Conservation (phyloP, 179 eudicot species). For the Sideroxylon spinosum region DNA sequence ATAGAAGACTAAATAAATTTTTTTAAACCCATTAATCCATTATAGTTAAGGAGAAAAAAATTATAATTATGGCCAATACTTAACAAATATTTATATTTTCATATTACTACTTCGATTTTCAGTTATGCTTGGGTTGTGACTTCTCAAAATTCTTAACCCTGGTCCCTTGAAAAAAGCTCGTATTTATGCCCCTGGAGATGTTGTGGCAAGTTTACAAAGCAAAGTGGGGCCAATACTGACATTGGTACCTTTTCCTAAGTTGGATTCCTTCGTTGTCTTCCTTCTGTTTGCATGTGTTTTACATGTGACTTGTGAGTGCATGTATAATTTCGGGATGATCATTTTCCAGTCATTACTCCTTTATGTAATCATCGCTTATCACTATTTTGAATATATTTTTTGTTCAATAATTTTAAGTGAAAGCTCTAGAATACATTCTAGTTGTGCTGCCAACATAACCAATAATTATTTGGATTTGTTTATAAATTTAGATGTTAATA, state of each 20-base stretch:
- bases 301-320: no score
- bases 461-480: neutral
- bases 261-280: neutral
- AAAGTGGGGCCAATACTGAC: neutral
- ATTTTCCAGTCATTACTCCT: neutral
- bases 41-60: no score
- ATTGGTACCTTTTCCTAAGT: neutral
- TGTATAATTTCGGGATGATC: neutral
- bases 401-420: neutral
- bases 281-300: neutral
- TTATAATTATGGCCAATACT: no score
- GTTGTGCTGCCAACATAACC: neutral
- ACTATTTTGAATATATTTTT: no score
- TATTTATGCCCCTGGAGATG: neutral
- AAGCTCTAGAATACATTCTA: neutral
- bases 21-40: no score
- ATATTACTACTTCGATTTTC: no score
- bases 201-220: neutral
- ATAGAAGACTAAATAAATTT: no score
- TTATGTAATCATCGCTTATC: neutral
- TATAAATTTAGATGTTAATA: neutral
- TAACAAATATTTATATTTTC: no score
- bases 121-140: no score
- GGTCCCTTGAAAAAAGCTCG: neutral
- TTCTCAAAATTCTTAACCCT: no score